These are phyloP conservation scores for Calonectria naviculata DNA, from an alignment of 2,329 filamentous ascomycete species.

Conservation along the genomic window DNA sequence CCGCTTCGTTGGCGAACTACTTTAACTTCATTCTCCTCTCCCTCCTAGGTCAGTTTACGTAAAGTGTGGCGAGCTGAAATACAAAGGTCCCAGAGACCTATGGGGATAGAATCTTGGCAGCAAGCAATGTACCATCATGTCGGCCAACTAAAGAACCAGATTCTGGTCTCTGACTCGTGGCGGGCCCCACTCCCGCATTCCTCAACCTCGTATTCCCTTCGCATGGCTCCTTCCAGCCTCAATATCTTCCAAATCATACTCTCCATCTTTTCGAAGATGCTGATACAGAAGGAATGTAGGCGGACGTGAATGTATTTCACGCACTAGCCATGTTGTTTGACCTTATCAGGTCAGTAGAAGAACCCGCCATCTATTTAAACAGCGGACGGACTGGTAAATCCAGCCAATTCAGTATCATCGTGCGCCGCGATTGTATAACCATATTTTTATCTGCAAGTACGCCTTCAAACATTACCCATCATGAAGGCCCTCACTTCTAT, in stretches of 20 bases:
- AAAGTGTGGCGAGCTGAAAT: not conserved
- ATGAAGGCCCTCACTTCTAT: not conserved
- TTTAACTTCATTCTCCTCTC: too few relatives aligned
- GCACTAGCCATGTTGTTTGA: too few relatives aligned
- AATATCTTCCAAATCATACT: not conserved
- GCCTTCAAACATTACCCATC: not conserved
- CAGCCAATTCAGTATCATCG: too few relatives aligned
- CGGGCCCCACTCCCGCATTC: not conserved
- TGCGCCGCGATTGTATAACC: too few relatives aligned
- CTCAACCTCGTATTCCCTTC: not conserved
- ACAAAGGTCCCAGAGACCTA: not conserved
- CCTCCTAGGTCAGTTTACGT: not conserved
- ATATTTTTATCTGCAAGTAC: too few relatives aligned
- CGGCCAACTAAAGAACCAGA: not conserved
- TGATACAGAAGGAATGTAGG: not conserved
- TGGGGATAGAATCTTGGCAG: not conserved
- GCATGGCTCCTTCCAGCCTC: not conserved
- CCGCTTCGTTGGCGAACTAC: too few relatives aligned
- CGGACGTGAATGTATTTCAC: too few relatives aligned
- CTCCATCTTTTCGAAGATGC: not conserved
- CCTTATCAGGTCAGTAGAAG: not conserved
- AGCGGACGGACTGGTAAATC: too few relatives aligned
- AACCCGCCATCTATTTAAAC: not conserved
- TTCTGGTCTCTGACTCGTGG: not conserved
- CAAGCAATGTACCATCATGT: not conserved